phyloP scores from a whole-genome alignment of 2,329 filamentous ascomycete species.

The Colletotrichum sp. region DNA sequence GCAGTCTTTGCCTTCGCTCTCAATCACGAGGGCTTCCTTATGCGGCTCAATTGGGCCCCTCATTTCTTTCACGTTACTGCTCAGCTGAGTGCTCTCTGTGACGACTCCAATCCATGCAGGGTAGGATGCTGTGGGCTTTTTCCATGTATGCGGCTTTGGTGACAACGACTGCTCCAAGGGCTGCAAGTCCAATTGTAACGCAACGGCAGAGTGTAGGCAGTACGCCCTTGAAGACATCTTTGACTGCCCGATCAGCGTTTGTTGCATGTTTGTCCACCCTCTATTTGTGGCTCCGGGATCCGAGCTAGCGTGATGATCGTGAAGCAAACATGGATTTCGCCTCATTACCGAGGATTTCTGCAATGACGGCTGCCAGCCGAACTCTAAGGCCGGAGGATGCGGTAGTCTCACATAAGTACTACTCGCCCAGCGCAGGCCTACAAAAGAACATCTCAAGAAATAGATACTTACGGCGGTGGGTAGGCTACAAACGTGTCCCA shows the following conservation, averaged over 20 bases:
- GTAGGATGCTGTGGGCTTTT: neutral
- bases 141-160: neutral
- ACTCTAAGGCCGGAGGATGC: neutral
- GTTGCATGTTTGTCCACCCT: neutral
- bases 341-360: neutral
- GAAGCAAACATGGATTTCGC: neutral
- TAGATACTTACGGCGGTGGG: neutral
- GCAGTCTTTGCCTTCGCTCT: too few species aligned
- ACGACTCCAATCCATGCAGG: neutral
- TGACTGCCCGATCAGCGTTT: neutral
- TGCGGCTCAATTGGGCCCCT: too few species aligned
- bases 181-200: neutral
- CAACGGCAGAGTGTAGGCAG: neutral
- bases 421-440: neutral
- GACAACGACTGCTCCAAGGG: neutral
- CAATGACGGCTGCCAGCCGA: neutral
- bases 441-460: neutral
- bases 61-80: neutral
- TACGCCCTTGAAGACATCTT: neutral
- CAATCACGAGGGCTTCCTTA: too few species aligned
- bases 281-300: neutral
- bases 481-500: neutral
- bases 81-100: neutral
- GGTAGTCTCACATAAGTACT: neutral
- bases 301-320: neutral